Base-by-base conservation (phyloP, 2,329 filamentous ascomycete genomes). In the Aureobasidium subglaciale region DNA sequence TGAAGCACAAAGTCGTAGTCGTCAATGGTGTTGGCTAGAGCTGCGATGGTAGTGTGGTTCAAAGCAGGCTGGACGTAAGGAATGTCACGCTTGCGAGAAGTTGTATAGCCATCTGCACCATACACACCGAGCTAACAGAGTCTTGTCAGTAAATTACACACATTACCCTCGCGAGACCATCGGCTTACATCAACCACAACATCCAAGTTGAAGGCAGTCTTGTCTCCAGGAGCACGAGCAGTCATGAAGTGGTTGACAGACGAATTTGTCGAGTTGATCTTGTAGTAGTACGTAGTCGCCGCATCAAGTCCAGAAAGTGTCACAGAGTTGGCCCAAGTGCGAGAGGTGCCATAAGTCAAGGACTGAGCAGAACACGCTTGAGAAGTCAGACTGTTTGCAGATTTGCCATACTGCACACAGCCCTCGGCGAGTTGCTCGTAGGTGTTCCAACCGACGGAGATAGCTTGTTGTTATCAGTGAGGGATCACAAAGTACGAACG, bases 201-300 rank as follows among this genome's bases (percentile, higher is more conserved):
- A 49, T 74, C 75, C 58, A 80, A 71, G 29, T 69, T 71, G 64
- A 82, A 84, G 0, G 80, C 70, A 0, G 76, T 79, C 50, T 68
- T 73, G 67, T 84, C 80, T 15, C 81, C 81, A 0, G 80, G 70
- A 3, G 67, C 58, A 1, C 80, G 76, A 3, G 78, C 75, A 59
- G 77, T 83, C 46, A 79, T 62, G 65, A 84, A 83, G 35, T 77
- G 73, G 30, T 75, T 73, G 8, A 78, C 68, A 4, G 64, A 78
- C 0, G 80, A 80, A 66, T 83, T 83, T 25, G 72, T 76, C 2
- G 79, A 81, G 8, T 70, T 71, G 46, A 83, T 81, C 68, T 80
- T 74, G 70, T 84, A 84, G 70, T 80, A 83, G 65, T 84, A 84
- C 0, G 73, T 80, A 1, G 79, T 81, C 0, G 75, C 78, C 0